phyloP scores from a whole-genome alignment of 2,329 filamentous ascomycete species.

The Xylaria sp. region DNA sequence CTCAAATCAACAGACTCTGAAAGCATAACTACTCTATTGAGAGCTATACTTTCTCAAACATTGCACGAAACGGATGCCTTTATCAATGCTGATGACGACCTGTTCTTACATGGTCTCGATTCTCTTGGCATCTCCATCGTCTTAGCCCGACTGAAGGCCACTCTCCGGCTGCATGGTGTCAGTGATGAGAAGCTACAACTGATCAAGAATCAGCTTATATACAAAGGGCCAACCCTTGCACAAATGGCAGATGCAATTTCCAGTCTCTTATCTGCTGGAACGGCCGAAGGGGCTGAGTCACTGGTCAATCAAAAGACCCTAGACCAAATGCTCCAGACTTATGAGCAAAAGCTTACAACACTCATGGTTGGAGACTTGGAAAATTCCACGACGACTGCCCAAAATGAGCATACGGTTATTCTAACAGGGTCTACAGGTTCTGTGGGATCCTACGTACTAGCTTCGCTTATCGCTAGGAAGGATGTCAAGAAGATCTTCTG shows the following conservation, averaged over 20 bases:
- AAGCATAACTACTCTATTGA: constrained; percentile 19
- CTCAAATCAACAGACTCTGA: constrained; percentile 27
- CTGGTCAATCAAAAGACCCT: neutral
- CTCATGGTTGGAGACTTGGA: neutral
- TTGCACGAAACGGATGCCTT: constrained; percentile 34
- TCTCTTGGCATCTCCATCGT: constrained; percentile 21
- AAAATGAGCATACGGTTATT: neutral
- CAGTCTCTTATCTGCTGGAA: neutral
- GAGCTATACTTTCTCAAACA: constrained; percentile 15
- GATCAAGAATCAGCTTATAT: constrained; percentile 18
- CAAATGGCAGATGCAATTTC: constrained; percentile 19
- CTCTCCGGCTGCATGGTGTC: constrained; percentile 20
- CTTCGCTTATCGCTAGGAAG: constrained; percentile 16
- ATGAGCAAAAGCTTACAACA: constrained; percentile 7
- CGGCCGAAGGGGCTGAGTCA: neutral
- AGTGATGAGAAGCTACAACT: constrained; percentile 3
- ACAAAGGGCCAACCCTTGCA: constrained; percentile 21
- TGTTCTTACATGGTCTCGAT: constrained; percentile 24
- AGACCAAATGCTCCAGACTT: constrained; percentile 10
- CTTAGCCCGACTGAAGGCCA: constrained; percentile 25
- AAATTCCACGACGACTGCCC: neutral
- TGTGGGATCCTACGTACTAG: constrained; percentile 32
- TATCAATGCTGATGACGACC: constrained; percentile 21
- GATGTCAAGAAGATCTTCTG: constrained; percentile 29
- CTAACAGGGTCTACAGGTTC: constrained; percentile 34